Conservation (phyloP, 305 asterid species). For the Striga hermonthica region DNA sequence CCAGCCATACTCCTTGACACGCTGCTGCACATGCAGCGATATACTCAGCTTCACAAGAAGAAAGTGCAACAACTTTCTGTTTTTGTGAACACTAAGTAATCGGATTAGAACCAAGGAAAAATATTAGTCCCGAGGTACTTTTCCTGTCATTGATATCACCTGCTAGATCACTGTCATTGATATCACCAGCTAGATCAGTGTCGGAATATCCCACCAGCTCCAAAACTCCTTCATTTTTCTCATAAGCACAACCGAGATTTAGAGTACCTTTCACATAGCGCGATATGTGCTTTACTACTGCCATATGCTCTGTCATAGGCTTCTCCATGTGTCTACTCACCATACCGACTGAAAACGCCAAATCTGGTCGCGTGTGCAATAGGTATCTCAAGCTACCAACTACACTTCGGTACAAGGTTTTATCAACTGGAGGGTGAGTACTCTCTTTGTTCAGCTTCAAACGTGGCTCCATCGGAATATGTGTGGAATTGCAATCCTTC, state of each 20-base stretch:
- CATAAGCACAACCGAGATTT: neutral
- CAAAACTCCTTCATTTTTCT: neutral
- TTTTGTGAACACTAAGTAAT: neutral
- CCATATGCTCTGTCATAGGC: neutral
- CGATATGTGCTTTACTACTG: neutral
- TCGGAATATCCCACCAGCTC: neutral
- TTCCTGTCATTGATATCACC: neutral
- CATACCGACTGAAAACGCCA: neutral
- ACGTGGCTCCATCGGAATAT: slow-evolving; percentile 1
- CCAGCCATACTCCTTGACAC: neutral
- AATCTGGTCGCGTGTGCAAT: neutral
- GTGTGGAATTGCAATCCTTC: neutral
- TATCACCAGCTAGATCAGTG: neutral
- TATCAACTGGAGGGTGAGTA: neutral
- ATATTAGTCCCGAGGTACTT: neutral
- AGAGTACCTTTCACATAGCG: neutral
- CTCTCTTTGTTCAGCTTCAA: neutral
- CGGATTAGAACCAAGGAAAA: neutral
- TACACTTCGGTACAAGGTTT: neutral
- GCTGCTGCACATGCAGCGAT: neutral
- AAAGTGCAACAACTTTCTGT: neutral
- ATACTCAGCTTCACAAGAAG: neutral
- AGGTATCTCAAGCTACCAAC: neutral
- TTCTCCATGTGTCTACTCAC: slow-evolving; percentile 2
- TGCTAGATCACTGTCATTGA: neutral